phyloP scores from a whole-genome alignment of 139 green algal species.

The Deuterostichococcus epilithicus region DNA sequence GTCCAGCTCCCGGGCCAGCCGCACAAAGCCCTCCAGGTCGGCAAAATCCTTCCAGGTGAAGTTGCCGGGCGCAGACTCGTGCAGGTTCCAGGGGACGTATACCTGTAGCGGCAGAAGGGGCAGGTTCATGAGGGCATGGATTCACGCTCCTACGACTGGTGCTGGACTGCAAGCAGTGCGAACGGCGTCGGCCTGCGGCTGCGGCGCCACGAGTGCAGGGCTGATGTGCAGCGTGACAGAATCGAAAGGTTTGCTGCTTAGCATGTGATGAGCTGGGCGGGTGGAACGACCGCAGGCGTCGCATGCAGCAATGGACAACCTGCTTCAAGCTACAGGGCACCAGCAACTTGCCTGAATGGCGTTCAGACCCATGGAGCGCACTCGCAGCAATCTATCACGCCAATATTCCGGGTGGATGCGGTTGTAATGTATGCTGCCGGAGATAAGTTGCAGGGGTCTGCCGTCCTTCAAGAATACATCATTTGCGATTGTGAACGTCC shows the following conservation, averaged over 20 bases:
- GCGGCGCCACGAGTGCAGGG: no score
- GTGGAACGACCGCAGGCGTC: no score
- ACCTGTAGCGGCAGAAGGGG: slow-evolving; percentile 10
- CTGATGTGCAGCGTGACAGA: no score
- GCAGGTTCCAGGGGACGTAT: slow-evolving; percentile 58
- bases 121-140: no score
- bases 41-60: slow-evolving; percentile 22
- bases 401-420: slow-evolving; percentile 47
- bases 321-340: not conserved
- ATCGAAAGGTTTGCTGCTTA: no score
- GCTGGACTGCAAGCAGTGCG: no score
- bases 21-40: slow-evolving; percentile 33
- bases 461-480: slow-evolving; percentile 39
- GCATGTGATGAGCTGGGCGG: no score
- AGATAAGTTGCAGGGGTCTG: slow-evolving; percentile 37
- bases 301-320: not conserved
- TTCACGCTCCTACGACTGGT: no score
- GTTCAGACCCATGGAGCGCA: slow-evolving; percentile 51
- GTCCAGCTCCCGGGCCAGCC: slow-evolving; percentile 18
- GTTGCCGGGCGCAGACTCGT: slow-evolving; percentile 40
- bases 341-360: slow-evolving; percentile 27
- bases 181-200: no score
- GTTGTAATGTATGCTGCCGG: slow-evolving; percentile 57
- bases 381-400: slow-evolving; percentile 40
- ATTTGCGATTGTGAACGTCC: slow-evolving; percentile 26